A percentile compares a stretch with the other conserved stretches of the same genome.
Conservation (phyloP, 768 basidiomycete species). For the Podaxis sp. region DNA sequence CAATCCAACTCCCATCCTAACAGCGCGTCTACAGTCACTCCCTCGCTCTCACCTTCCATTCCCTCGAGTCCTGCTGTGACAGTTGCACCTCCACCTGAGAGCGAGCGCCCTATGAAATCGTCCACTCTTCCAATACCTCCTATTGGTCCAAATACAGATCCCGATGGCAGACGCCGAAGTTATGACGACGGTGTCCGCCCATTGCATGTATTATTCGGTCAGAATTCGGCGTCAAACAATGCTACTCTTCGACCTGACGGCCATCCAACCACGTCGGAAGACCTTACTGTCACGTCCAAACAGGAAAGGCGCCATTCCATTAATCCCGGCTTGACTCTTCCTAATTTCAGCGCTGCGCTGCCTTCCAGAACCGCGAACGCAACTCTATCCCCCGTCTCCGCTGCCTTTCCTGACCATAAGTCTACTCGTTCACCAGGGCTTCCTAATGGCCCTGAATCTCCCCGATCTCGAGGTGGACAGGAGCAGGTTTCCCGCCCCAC, state of each 20-base stretch:
- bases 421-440: constrained; percentile 23
- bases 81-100: constrained; percentile 32
- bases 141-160: constrained; percentile 16
- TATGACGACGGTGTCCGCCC: constrained; percentile 43
- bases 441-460: constrained; percentile 10
- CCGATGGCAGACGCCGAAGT: constrained; percentile 32
- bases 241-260: constrained; percentile 12
- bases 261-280: constrained; percentile 19
- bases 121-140: constrained; percentile 37
- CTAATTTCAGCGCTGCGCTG: constrained; percentile 24
- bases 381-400: constrained; percentile 27
- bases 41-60: not conserved
- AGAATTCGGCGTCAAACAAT: constrained; percentile 21
- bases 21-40: constrained; percentile 6
- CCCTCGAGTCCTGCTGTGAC: constrained; percentile 26
- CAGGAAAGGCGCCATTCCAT: constrained; percentile 46
- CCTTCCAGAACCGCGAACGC: constrained; percentile 20
- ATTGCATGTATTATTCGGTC: constrained; percentile 30
- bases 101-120: constrained; percentile 24
- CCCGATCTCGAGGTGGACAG: not conserved
- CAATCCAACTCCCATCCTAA: constrained; percentile 12
- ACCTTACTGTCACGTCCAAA: constrained; percentile 33
- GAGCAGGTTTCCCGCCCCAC: constrained; percentile 20
- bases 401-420: constrained; percentile 20
- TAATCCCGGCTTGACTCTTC: constrained; percentile 38